These are phyloP conservation scores for Penicillium rolfsii DNA, from an alignment of 2,329 filamentous ascomycete species.

Conservation along the genomic window DNA sequence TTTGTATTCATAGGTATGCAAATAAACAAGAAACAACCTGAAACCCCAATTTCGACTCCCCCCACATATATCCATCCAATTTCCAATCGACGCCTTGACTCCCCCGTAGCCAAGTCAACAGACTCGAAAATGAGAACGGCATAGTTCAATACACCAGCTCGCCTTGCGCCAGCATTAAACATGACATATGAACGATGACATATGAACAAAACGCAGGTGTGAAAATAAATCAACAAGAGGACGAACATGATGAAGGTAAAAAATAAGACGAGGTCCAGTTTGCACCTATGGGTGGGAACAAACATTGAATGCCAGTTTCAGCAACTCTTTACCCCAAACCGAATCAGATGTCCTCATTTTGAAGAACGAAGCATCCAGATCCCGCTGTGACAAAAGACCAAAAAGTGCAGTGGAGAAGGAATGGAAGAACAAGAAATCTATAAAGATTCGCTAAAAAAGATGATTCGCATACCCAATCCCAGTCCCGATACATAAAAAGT, in stretches of 20 bases:
- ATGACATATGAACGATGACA: background rate
- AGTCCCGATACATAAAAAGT: slow-evolving; percentile 20
- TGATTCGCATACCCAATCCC: slow-evolving; percentile 12
- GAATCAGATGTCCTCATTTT: background rate
- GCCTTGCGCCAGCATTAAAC: slow-evolving; percentile 9
- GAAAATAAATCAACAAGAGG: background rate
- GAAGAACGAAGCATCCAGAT: background rate
- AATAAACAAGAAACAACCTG: background rate
- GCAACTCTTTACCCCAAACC: background rate
- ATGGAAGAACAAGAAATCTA: background rate
- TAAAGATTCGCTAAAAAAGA: background rate
- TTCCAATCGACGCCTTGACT: background rate
- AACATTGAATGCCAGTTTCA: background rate
- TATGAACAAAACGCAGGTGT: background rate
- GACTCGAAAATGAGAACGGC: background rate
- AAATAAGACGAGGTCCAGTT: background rate
- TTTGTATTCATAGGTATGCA: background rate
- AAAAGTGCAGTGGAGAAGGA: background rate
- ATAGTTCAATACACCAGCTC: slow-evolving; percentile 8
- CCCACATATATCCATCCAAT: background rate
- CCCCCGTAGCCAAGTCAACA: background rate
- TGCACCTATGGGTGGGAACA: background rate
- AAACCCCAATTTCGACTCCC: background rate
- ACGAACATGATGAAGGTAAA: background rate
- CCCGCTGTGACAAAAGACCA: background rate